Evolutionary conservation across 345 rosid genomes (phyloP), one percentile per base, ranked within the genome.

Genomic region (Physaria fendleri): DNA sequence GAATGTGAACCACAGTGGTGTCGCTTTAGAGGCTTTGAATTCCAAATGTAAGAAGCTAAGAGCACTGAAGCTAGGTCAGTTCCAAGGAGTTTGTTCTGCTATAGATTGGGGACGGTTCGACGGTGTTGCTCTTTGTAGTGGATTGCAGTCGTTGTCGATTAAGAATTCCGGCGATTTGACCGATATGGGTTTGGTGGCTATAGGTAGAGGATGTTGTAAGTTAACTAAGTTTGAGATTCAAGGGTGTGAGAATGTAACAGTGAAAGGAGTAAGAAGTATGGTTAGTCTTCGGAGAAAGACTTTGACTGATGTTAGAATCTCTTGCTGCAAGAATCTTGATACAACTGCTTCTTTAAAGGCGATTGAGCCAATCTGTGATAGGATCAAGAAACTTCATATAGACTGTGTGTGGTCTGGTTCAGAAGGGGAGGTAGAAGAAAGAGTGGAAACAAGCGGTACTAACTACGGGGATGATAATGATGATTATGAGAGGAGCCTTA

Each of bases 201-300:
- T 93, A 14, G 97, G 81, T 0, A 79, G 87, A 71, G 95, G 97
- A 1, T 90, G 97, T 59, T 58, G 77, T 11, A 76, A 29, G 53
- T 54, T 90, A 45, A 63, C 62, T 4, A 87, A 71, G 71, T 87
- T 94, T 63, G 96, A 94, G 66, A 70, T 89, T 56, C 79, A 81
- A 57, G 97, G 97, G 7, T 94, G 99, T 65, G 81, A 81, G 73
- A 79, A 74, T 57, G 82, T 90, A 14, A 87, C 95, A 0, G 74
- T 79, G 37, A 60, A 64, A 60, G 99, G 96, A 8, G 49, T 90
- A 66, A 77, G 90, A 54, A 81, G 85, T 0, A 47, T 94, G 75
- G 82, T 78, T 38, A 68, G 66, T 51, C 75, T 89, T 46, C 78
- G 75, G 14, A 43, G 46, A 0, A 66, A 62, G 62, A 87, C 84